Evolutionary conservation across 2,329 filamentous ascomycete species (phyloP), one percentile per base, ranked within the genome.

Genomic region (Pleomassaria siparia): DNA sequence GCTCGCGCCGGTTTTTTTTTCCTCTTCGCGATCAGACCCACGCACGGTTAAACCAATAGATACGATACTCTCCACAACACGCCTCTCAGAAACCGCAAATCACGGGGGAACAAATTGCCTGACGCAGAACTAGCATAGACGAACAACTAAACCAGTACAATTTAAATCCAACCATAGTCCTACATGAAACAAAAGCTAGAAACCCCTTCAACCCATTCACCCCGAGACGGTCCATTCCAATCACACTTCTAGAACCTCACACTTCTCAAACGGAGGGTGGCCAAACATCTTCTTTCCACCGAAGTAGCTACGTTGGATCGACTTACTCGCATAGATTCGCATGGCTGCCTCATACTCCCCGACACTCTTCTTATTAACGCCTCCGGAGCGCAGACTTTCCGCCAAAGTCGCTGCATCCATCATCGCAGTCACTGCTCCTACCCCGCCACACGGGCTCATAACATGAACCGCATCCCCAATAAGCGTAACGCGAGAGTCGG

Each of bases 391-490:
- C 3, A 48, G 32, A 10, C 24, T 22, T 20, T 40, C 40, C 12
- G 29, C 32, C n/a, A 74, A 46, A 41, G 63, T 59, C 11, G 57
- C 60, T 22, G 67, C 69, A 46, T 72, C 68, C 41, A 58, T 57
- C 36, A 74, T 53, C 12, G 72, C 72, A 13, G 69, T 73, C 40
- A 71, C 70, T 3, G 71, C 72, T 16, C 72, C 72, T 35, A 70
- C 60, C 1, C 67, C 71, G 11, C 70, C 72, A 6, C 65, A 69
- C 2, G 72, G 72, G 1, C 64, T 63, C 71, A 74, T 74, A 1
- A 62, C 58, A 53, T 74, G 72, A 15, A 66, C 65, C 0, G 72
- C 66, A 49, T 74, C 72, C 10, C 72, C 72, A 26, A 74, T 56
- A 2, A 74, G 47, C 1, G 71, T 73, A 2, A 74, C 69, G 12